These are phyloP conservation scores for Aspergillus indologenus DNA, from an alignment of 495 filamentous ascomycete genomes.

Conservation along the genomic window DNA sequence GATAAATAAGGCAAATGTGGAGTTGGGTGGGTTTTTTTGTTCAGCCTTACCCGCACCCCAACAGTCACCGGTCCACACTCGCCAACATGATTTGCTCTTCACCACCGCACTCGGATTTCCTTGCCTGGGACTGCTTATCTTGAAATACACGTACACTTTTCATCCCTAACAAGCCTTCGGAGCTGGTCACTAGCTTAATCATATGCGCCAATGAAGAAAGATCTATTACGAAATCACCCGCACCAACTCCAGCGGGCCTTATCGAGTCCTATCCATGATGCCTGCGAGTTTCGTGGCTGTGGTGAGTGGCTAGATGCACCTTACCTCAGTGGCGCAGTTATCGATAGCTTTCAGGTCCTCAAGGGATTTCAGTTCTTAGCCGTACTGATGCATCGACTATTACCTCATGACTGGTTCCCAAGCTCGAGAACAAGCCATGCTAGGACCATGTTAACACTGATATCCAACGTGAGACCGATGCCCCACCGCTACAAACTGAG, in stretches of 20 bases:
- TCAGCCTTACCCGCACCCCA: conserved; percentile 8
- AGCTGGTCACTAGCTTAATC: neutral
- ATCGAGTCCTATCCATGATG: too few relatives aligned
- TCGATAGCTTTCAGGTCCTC: too few relatives aligned
- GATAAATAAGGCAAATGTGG: neutral
- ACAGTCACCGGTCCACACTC: neutral
- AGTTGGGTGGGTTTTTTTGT: neutral
- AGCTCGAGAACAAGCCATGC: too few relatives aligned
- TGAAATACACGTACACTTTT: neutral
- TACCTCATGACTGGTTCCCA: too few relatives aligned
- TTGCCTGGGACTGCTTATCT: neutral
- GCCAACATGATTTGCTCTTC: neutral
- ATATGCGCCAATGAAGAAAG: neutral
- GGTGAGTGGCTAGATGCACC: too few relatives aligned
- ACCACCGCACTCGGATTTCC: neutral
- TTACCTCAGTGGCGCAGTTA: too few relatives aligned
- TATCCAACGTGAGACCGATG: too few relatives aligned
- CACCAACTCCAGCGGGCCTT: neutral
- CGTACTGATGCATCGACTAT: too few relatives aligned
- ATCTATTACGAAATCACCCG: neutral
- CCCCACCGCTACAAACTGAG: too few relatives aligned
- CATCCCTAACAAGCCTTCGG: neutral
- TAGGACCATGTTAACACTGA: too few relatives aligned
- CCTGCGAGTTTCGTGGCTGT: too few relatives aligned
- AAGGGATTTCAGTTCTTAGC: too few relatives aligned